These are phyloP conservation scores for Wickerhamiella occidentalis DNA, from an alignment of 805 yeast genomes.

Conservation along the genomic window DNA sequence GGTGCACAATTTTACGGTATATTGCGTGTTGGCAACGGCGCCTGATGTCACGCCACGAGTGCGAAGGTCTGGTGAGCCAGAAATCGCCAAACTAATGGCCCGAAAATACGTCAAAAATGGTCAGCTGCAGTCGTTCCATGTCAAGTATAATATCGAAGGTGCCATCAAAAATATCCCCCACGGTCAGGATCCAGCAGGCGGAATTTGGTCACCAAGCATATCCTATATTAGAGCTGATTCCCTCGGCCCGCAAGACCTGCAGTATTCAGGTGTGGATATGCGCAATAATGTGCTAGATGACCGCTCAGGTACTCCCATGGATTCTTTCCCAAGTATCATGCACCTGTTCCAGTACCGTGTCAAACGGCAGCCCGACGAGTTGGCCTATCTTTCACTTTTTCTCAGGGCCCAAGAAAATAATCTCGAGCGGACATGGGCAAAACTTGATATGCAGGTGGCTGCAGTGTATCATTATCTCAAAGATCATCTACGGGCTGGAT, in stretches of 20 bases:
- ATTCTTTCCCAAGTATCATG: constrained; percentile 57
- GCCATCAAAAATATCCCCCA: constrained; percentile 55
- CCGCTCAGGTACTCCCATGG: constrained; percentile 58
- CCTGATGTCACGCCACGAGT: constrained; percentile 77
- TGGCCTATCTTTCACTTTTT: constrained; percentile 46
- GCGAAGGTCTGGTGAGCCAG: constrained; percentile 71
- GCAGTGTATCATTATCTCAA: constrained; percentile 62
- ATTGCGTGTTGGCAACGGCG: constrained; percentile 70
- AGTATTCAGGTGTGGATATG: constrained; percentile 70
- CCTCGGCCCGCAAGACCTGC: constrained; percentile 49
- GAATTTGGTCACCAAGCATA: constrained; percentile 71
- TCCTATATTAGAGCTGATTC: constrained; percentile 53
- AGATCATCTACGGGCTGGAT: constrained; percentile 47
- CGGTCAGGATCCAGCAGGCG: constrained; percentile 67
- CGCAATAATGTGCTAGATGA: constrained; percentile 68
- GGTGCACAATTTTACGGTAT: constrained; percentile 63
- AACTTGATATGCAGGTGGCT: constrained; percentile 63
- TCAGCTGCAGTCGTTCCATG: constrained; percentile 61
- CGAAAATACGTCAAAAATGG: constrained; percentile 70
- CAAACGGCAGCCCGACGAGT: constrained; percentile 57
- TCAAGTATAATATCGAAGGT: constrained; percentile 59
- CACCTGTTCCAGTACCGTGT: constrained; percentile 75
- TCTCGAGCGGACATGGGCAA: constrained; percentile 55
- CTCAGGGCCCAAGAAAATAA: constrained; percentile 37
- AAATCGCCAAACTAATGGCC: constrained; percentile 82